Evolutionary conservation across 2,329 filamentous ascomycete genomes (phyloP).

Genomic region (Teratosphaeria nubilosa): DNA sequence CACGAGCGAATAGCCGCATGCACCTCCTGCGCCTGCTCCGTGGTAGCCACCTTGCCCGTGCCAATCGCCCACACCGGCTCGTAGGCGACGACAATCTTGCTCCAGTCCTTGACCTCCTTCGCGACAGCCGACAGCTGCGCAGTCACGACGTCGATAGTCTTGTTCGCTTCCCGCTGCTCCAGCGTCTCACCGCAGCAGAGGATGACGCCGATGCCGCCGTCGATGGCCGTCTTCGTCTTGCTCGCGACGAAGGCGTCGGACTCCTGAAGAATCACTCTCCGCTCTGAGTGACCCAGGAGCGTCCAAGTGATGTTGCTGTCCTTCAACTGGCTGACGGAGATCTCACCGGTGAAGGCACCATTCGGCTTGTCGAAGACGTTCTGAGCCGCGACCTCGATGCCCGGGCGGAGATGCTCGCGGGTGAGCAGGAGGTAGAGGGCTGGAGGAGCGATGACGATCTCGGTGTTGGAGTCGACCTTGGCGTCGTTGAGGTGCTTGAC

Average conservation of each 20-base stretch:
- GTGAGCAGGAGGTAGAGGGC: slow-evolving; percentile 82
- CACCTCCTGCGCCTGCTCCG: slow-evolving; percentile 84
- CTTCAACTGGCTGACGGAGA: slow-evolving; percentile 82
- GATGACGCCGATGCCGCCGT: slow-evolving; percentile 81
- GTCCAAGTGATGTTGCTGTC: slow-evolving; percentile 83
- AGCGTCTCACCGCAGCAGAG: slow-evolving; percentile 96
- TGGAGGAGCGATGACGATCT: slow-evolving; percentile 91
- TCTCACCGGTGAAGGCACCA: slow-evolving; percentile 94
- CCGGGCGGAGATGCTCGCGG: slow-evolving; percentile 64
- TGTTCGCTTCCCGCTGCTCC: slow-evolving; percentile 76
- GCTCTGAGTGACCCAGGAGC: slow-evolving; percentile 90
- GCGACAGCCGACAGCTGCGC: slow-evolving; percentile 74
- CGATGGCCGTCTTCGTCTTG: slow-evolving; percentile 90
- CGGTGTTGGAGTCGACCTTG: slow-evolving; percentile 66
- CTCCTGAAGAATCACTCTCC: slow-evolving; percentile 81
- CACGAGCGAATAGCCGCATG: slow-evolving; percentile 86
- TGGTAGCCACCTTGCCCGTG: slow-evolving; percentile 86
- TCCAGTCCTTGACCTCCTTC: slow-evolving; percentile 76
- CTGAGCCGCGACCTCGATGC: slow-evolving; percentile 81
- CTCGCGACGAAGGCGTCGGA: slow-evolving; percentile 70
- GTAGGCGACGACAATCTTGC: slow-evolving; percentile 91
- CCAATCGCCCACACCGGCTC: slow-evolving; percentile 95
- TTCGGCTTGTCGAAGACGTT: slow-evolving; percentile 87
- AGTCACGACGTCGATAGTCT: slow-evolving; percentile 80
- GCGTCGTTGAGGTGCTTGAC: slow-evolving; percentile 81